These are phyloP conservation scores for Mortierella sp. DNA, from an alignment of 371 early-diverging fungal species.

Conservation along the genomic window DNA sequence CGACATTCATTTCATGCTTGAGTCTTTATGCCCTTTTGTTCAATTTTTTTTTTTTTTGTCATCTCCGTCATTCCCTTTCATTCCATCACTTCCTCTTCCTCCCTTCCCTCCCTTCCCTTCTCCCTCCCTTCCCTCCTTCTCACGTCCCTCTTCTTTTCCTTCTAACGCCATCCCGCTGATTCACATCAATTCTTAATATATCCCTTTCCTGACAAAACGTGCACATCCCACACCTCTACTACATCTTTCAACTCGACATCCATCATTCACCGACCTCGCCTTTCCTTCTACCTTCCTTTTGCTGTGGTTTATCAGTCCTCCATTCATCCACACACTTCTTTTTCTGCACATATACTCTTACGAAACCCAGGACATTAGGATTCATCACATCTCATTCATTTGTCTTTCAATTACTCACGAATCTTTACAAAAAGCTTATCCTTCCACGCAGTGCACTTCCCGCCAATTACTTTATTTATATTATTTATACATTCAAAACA, in stretches of 20 bases:
- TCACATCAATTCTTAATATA: neutral
- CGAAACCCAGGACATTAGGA: too few relatives aligned
- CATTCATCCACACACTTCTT: neutral
- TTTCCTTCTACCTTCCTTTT: neutral
- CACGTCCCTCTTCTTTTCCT: neutral
- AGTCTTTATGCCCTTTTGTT: neutral
- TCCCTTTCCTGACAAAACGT: neutral
- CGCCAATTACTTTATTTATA: constrained; percentile 1
- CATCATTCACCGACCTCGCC: neutral
- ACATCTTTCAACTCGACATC: neutral
- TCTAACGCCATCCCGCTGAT: neutral
- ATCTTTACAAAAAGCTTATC: neutral
- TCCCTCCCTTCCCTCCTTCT: neutral
- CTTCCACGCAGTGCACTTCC: neutral
- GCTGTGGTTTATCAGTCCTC: constrained; percentile 5
- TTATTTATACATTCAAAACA: neutral
- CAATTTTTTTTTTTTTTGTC: constrained; percentile 1
- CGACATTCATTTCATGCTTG: neutral
- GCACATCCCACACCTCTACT: too few relatives aligned
- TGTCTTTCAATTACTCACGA: neutral
- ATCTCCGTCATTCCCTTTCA: neutral
- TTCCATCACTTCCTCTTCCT: neutral
- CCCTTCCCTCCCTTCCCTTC: neutral
- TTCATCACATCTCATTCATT: neutral
- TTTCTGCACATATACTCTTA: neutral